Evolutionary conservation across 1,284 basidiomycete genomes (phyloP).

Genomic region (Nidula niveotomentosa): DNA sequence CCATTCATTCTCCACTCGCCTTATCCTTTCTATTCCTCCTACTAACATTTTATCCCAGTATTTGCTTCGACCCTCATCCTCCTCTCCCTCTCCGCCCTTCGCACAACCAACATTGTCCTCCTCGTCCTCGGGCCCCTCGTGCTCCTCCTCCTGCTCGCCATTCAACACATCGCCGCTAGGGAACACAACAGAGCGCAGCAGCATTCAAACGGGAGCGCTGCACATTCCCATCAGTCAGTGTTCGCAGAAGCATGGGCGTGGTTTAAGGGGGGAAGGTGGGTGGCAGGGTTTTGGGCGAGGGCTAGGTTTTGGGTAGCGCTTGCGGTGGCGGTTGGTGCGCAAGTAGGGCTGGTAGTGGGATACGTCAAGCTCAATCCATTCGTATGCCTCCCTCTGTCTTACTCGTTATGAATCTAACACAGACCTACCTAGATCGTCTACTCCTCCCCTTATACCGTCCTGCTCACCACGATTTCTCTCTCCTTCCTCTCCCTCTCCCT

Average conservation of each 20-base stretch:
- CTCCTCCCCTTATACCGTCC: conserved; percentile 51
- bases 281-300: conserved; percentile 35
- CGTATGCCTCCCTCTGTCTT: conserved; percentile 38
- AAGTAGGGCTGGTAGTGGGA: conserved; percentile 45
- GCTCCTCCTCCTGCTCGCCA: conserved; percentile 41
- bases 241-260: neutral
- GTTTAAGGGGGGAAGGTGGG: neutral
- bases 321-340: conserved; percentile 39
- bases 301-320: conserved; percentile 62
- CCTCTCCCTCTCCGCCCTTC: conserved; percentile 49
- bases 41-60: conserved; percentile 38
- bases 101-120: conserved; percentile 56
- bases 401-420: neutral
- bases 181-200: conserved; percentile 12
- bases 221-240: neutral
- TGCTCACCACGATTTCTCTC: conserved; percentile 47
- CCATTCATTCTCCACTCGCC: too few relatives aligned
- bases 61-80: conserved; percentile 56
- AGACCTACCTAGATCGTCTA: conserved; percentile 52
- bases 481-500: conserved; percentile 47
- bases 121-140: conserved; percentile 62
- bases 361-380: conserved; percentile 62
- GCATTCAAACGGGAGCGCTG: neutral
- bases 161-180: conserved; percentile 15
- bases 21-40: neutral